Conservation (phyloP, 108 stramenopile species). For the Aurantiochytrium sp. region DNA sequence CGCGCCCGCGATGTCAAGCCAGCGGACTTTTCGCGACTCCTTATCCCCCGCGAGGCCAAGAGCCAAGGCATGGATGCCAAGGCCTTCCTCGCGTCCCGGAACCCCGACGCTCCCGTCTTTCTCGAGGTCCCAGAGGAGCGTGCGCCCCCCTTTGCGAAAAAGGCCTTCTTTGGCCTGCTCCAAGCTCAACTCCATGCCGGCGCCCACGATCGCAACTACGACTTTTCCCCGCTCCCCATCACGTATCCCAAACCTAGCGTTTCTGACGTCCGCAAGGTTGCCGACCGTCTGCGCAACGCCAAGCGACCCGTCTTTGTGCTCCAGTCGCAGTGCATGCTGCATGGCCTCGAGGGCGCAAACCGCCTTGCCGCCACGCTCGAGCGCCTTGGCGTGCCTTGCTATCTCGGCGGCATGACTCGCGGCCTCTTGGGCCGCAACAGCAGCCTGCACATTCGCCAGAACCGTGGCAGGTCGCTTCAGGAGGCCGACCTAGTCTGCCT, state of each 20-base stretch:
- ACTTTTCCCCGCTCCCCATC: background rate
- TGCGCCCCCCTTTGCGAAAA: too few species aligned
- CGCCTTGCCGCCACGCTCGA: background rate
- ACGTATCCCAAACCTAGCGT: background rate
- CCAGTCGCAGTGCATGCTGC: slow-evolving; percentile 7
- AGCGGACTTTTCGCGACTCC: background rate
- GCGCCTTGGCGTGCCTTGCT: background rate
- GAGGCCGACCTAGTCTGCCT: background rate
- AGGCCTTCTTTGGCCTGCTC: background rate
- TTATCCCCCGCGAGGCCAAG: background rate
- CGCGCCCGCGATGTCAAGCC: background rate
- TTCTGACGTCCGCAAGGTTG: background rate
- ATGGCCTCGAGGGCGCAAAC: background rate
- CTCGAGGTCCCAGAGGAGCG: background rate
- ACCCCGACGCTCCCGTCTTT: background rate
- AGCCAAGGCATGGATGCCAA: background rate
- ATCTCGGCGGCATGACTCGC: background rate
- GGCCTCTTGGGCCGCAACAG: background rate
- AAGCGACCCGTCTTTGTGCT: background rate
- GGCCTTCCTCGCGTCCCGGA: background rate
- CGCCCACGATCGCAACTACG: slow-evolving; percentile 10
- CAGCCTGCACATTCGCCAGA: background rate
- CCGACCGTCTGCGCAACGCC: background rate
- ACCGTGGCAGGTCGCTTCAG: background rate
- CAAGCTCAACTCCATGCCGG: background rate